Evolutionary conservation across 495 filamentous ascomycete species (phyloP).

Genomic region (Xylaria nigripes): DNA sequence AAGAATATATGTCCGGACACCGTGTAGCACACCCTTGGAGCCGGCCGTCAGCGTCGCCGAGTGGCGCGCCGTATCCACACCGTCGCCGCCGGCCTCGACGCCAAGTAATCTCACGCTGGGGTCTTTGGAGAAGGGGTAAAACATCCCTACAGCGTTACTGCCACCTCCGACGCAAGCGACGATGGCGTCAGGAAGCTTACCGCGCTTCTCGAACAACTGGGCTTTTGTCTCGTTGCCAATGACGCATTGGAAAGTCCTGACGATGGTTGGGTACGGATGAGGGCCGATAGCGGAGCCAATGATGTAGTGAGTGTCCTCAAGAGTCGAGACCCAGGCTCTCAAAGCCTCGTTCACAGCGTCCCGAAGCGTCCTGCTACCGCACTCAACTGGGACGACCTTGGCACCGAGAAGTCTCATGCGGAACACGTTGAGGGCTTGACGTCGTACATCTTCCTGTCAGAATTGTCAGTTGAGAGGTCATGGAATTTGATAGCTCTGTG

Average conservation of each 20-base stretch:
- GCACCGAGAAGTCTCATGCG: constrained; percentile 93
- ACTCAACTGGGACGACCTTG: constrained; percentile 76
- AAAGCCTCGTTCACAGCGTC: constrained; percentile 94
- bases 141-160: constrained; percentile 87
- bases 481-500: not conserved
- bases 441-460: constrained; percentile 68
- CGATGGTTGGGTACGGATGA: constrained; percentile 92
- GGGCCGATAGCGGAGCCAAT: constrained; percentile 92
- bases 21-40: constrained; percentile 86
- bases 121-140: constrained; percentile 89
- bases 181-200: constrained; percentile 89
- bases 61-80: constrained; percentile 80
- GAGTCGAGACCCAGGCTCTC: constrained; percentile 76
- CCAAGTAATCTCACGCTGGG: constrained; percentile 77
- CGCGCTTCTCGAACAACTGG: constrained; percentile 71
- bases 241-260: constrained; percentile 88
- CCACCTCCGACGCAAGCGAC: constrained; percentile 95
- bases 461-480: constrained; percentile 9
- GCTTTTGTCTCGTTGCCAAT: constrained; percentile 88
- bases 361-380: constrained; percentile 76
- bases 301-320: constrained; percentile 91
- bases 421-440: constrained; percentile 93
- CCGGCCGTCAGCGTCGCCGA: constrained; percentile 82
- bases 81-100: constrained; percentile 95
- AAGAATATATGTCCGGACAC: constrained; percentile 89